These are phyloP conservation scores for Pseudoneurospora amorphoporcata DNA, from an alignment of 495 filamentous ascomycete genomes.

Conservation along the genomic window DNA sequence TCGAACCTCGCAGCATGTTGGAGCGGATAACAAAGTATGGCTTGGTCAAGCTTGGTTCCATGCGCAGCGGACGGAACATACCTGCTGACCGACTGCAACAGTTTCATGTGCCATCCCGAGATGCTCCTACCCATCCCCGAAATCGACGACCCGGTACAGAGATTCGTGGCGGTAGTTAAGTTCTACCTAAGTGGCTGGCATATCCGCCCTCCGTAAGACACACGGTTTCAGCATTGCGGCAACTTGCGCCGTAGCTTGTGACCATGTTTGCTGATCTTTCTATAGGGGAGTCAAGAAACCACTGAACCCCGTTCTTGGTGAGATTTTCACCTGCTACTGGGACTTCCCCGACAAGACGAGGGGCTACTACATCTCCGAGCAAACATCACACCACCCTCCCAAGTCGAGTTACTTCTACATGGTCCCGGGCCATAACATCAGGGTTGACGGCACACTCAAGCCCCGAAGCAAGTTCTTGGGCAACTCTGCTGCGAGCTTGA, in stretches of 20 bases:
- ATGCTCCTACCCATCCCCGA: conserved; percentile 78
- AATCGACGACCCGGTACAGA: conserved; percentile 80
- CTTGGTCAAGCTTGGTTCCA: neutral
- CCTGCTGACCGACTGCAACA: conserved; percentile 29
- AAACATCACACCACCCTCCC: conserved; percentile 88
- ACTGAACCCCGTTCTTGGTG: conserved; percentile 91
- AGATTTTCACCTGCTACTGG: conserved; percentile 93
- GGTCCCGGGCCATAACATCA: conserved; percentile 87
- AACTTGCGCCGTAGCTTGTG: neutral
- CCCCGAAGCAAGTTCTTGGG: conserved; percentile 94
- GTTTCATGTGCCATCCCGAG: conserved; percentile 99
- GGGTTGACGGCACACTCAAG: conserved; percentile 92
- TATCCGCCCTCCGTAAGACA: conserved; percentile 83
- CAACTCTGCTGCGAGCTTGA: conserved; percentile 95
- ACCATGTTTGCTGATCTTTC: conserved; percentile 10
- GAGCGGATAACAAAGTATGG: conserved; percentile 95
- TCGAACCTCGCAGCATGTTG: conserved; percentile 95
- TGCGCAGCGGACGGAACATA: neutral
- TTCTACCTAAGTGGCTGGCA: conserved; percentile 99
- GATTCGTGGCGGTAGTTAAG: conserved; percentile 91
- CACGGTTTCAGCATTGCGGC: neutral
- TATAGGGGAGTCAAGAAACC: conserved; percentile 94
- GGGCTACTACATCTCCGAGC: conserved; percentile 93
- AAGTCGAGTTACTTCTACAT: conserved; percentile 99
- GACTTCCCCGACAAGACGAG: conserved; percentile 77